A percentile compares a stretch with the other conserved stretches of the same genome.
Conservation (phyloP, 2,329 filamentous ascomycete species). For the Cercospora zeae-maydis region DNA sequence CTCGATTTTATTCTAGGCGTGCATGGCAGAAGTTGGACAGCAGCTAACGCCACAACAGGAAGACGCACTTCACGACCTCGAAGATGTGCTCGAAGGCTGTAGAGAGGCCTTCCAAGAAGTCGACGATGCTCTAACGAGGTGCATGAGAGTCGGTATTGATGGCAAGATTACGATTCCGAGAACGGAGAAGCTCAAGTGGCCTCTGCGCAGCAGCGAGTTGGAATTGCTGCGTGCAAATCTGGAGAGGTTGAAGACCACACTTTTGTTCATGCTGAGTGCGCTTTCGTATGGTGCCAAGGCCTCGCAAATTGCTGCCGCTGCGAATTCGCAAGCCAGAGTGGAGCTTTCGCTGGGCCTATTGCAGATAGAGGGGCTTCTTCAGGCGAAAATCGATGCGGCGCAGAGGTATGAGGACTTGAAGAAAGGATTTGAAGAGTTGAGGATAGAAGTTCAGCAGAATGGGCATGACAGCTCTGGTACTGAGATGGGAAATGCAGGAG, state of each 20-base stretch:
- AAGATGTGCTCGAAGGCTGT: constrained; percentile 16
- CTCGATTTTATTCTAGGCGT: no score
- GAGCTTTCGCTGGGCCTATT: constrained; percentile 14
- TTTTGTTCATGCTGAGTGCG: constrained; percentile 23
- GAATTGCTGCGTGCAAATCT: constrained; percentile 20
- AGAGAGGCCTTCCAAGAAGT: constrained; percentile 21
- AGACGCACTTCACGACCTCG: constrained; percentile 13
- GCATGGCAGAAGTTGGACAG: no score
- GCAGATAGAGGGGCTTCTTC: constrained; percentile 15
- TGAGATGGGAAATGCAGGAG: no score
- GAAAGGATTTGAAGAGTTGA: constrained; percentile 2
- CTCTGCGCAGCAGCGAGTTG: constrained; percentile 14
- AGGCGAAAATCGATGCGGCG: constrained; percentile 19
- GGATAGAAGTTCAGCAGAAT: neutral
- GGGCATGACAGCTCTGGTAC: neutral
- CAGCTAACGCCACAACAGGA: neutral
- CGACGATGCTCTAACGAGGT: constrained; percentile 8
- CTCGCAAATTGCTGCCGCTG: neutral
- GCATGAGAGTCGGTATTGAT: neutral
- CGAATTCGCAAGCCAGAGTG: neutral
- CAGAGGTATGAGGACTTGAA: constrained; percentile 15
- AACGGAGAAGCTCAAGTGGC: constrained; percentile 12
- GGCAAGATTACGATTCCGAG: neutral
- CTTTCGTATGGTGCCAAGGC: constrained; percentile 13
- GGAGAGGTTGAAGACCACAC: constrained; percentile 21